These are phyloP conservation scores for Penicillium antarcticum DNA, from an alignment of 495 filamentous ascomycete genomes.

Conservation along the genomic window DNA sequence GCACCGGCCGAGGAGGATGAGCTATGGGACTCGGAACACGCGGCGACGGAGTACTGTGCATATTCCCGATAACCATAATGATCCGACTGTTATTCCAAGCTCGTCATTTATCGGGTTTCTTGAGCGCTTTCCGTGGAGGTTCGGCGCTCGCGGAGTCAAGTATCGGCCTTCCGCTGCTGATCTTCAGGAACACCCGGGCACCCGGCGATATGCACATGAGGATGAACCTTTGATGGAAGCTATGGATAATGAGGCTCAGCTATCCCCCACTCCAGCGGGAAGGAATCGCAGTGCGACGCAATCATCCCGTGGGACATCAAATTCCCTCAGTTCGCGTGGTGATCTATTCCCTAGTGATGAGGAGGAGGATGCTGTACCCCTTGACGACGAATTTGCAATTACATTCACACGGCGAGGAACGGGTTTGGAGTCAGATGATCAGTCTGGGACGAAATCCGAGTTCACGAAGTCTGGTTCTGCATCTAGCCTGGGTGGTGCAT, in stretches of 20 bases:
- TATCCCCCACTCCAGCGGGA: conserved; percentile 36
- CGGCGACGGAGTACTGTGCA: conserved; percentile 64
- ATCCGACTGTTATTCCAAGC: conserved; percentile 88
- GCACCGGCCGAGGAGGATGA: conserved; percentile 76
- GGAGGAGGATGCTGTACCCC: conserved; percentile 84
- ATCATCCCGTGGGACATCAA: conserved; percentile 78
- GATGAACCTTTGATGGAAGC: conserved; percentile 70
- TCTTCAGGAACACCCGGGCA: conserved; percentile 80
- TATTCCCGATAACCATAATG: conserved; percentile 56
- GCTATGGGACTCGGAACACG: conserved; percentile 69
- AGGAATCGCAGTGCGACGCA: conserved; percentile 76
- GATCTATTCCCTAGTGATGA: conserved; percentile 95
- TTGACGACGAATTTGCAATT: conserved; percentile 91
- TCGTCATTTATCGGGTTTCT: conserved; percentile 85
- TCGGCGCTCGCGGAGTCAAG: conserved; percentile 71
- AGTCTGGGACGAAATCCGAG: conserved; percentile 65
- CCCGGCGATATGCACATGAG: conserved; percentile 49
- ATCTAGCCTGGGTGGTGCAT: conserved; percentile 50
- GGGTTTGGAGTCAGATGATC: conserved; percentile 60
- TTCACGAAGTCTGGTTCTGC: conserved; percentile 57
- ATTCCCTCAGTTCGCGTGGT: conserved; percentile 86
- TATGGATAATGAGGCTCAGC: conserved; percentile 43
- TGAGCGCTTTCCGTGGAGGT: conserved; percentile 77
- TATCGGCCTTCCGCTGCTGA: conserved; percentile 92
- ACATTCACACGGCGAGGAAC: conserved; percentile 66